These are phyloP conservation scores for Cyclospora cayetanensis DNA, from an alignment of 169 alveolate species.

Conservation along the genomic window DNA sequence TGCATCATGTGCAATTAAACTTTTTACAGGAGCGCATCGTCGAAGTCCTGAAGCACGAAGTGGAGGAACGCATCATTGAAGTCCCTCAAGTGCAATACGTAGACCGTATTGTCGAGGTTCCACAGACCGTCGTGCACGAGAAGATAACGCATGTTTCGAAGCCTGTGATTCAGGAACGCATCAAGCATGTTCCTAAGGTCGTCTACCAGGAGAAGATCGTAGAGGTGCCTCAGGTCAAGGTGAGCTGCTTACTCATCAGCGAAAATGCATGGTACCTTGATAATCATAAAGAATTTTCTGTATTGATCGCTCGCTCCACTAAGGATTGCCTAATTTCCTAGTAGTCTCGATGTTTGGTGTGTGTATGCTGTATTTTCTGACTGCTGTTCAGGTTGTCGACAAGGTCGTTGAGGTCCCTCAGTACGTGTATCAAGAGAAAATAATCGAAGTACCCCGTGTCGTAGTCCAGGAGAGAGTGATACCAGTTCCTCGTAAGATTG, in stretches of 20 bases:
- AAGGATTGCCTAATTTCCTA: not conserved
- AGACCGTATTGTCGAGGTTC: slow-evolving; percentile 90
- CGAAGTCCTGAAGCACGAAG: slow-evolving; percentile 89
- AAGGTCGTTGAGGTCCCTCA: slow-evolving; percentile 93
- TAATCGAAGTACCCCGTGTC: slow-evolving; percentile 89
- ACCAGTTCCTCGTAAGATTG: slow-evolving; percentile 88
- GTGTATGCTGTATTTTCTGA: not conserved
- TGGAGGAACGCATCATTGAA: slow-evolving; percentile 90
- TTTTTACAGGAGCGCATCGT: slow-evolving; percentile 86
- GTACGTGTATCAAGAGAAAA: slow-evolving; percentile 90
- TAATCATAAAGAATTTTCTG: no score
- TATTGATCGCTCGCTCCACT: no score
- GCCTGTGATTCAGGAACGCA: slow-evolving; percentile 89
- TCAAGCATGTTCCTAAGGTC: slow-evolving; percentile 88
- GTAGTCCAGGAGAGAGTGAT: slow-evolving; percentile 91
- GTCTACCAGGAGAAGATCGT: slow-evolving; percentile 89
- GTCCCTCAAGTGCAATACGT: slow-evolving; percentile 92
- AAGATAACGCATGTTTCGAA: slow-evolving; percentile 88
- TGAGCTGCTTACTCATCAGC: slow-evolving; percentile 3
- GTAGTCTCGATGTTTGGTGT: not conserved
- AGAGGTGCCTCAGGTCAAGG: slow-evolving; percentile 90
- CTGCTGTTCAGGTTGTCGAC: slow-evolving; percentile 76
- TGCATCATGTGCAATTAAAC: no score
- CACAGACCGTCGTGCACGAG: slow-evolving; percentile 88
- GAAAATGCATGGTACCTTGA: not conserved